Conservation (phyloP, 352 stramenopile species). For the Pythium sukuiense region DNA sequence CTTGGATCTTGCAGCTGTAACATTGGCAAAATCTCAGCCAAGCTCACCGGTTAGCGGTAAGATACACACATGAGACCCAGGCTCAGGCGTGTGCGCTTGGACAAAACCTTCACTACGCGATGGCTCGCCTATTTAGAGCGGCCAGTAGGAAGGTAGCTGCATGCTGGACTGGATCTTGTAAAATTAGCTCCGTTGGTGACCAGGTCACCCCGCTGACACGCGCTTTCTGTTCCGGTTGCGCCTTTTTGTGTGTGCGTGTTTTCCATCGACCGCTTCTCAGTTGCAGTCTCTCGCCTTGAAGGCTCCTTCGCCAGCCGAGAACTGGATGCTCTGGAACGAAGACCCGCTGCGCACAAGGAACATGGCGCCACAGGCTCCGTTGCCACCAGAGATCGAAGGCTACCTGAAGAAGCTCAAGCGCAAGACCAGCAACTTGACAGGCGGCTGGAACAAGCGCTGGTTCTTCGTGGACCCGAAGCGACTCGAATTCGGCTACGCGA, state of each 20-base stretch:
- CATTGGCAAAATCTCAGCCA: background rate
- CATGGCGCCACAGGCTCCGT: constrained; percentile 43
- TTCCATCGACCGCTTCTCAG: background rate
- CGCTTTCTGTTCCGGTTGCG: background rate
- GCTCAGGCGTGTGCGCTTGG: background rate
- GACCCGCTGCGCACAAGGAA: constrained; percentile 15
- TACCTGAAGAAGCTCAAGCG: constrained; percentile 89
- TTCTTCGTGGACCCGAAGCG: constrained; percentile 82
- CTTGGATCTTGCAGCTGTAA: background rate
- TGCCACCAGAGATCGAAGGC: constrained; percentile 78
- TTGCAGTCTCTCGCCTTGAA: constrained; percentile 1
- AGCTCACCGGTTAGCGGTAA: background rate
- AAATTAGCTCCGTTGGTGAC: background rate
- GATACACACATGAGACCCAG: background rate
- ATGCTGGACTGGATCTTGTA: constrained; percentile 5
- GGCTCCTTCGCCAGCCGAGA: background rate
- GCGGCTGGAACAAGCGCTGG: constrained; percentile 86
- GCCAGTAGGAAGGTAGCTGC: background rate
- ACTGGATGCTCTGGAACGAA: constrained; percentile 7
- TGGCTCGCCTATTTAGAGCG: background rate
- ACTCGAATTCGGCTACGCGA: constrained; percentile 74
- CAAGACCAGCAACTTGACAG: constrained; percentile 73
- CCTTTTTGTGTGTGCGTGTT: background rate
- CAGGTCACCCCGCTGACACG: background rate
- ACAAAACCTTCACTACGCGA: background rate